Base-by-base conservation (phyloP, 805 yeast genomes). In the Pichia pseudocactophila region DNA sequence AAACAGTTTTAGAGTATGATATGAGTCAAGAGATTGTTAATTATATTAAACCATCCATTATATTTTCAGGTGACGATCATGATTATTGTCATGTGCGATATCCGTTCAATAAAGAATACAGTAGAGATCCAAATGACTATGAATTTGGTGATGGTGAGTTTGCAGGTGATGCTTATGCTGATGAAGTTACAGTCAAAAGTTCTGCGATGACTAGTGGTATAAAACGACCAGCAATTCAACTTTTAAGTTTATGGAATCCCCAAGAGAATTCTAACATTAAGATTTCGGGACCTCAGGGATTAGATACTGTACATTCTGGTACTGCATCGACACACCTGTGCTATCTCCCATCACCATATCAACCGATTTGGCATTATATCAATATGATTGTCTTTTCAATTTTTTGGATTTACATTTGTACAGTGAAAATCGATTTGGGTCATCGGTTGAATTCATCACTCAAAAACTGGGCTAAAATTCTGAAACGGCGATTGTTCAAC, bases 11-110 rank as follows among this genome's bases (percentile, higher is more conserved):
- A 9, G 82, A 79, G 39, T 65, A 73, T 26, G 73, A 70, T 2
- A 54, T 82, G 4, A 67, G 90, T 0, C 70, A 75, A 33, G 70
- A 74, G 17, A 69, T 92, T 5, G 61, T 92, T 36, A 53, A 68
- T 7, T 65, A 62, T 9, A 58, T 90, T 1, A 63, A 71, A 36
- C 99, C 99, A 0, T 68, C 68, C 13, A 60, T 80, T 10, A 70
- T 84, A 4, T 85, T 88, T 55, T 78, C 94, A 6, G 99, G 98
- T 1, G 99, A 92, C 59, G 98, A 92, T 59, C 99, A 92, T 64
- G 98, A 92, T 59, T 88, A 86, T 52, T 92, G 99, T 59, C 85
- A 82, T 49, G 72, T 82, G 16, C 63, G 63, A 12, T 97, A 89
- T 57, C 50, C 54, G 10, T 36, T 39, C 9, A 40, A 33, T 16